Base-by-base conservation (phyloP, 306 rosid species). In the Dalbergia oliveri region DNA sequence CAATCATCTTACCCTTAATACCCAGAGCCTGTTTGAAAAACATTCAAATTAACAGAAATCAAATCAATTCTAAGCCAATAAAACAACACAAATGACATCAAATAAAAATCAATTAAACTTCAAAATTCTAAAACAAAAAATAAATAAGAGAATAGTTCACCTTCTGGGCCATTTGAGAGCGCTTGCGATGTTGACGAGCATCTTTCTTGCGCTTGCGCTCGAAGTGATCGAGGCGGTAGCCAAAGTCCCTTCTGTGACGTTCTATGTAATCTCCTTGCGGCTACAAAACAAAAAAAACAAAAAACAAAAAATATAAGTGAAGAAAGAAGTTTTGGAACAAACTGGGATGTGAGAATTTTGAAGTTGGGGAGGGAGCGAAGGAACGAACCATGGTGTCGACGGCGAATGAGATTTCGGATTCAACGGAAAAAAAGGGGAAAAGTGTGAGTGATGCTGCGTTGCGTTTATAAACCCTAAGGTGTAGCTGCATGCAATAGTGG, bases 231-330 rank as follows among this genome's bases (percentile, higher is more conserved):
- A 76, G 89, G 23, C 94, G 95, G 69, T 90, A 86, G 61, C 99
- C 99, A 95, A 91, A 60, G 39, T 97, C 90, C 85, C 89, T 93
- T 89, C 90, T 76, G 81, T 89, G 96, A 76, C 93, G 97, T 8
- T 95, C 99, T 34, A 95, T 93, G 85, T 95, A 91, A 87, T 95
- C 99, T 73, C 98, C 98, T 90, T 95, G 99, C 59, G 99, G 99
- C 99, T 95, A 59, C 26, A 69, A 61, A 63, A 34, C 11, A 1
- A 3, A 45, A 1, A 21, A 31, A 70, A 58, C 37, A 47, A 26
- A 60, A 62, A 19, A 61, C 16, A 23, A 5, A 53, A 26, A 51
- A 66, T 31, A 4, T 15, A 12, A 3, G 8, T 1, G 43, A 8
- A 37, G 13, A 4, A 53, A 14, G 0, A 2, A 0, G 9, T 16